Base-by-base conservation (phyloP, 2,329 filamentous ascomycete species). In the Dothidotthia symphoricarpi region DNA sequence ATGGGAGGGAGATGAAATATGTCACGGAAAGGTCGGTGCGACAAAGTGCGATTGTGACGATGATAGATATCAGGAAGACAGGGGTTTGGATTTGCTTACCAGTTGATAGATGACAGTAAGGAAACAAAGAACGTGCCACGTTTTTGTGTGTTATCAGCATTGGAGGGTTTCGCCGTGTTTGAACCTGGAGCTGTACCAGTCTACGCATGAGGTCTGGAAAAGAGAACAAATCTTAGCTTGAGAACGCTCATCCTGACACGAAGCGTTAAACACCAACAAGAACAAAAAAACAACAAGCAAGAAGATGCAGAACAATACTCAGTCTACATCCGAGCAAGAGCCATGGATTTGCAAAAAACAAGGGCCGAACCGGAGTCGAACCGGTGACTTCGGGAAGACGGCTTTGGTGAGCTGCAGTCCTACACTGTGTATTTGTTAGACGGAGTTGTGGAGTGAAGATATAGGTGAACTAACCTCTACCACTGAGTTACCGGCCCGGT, bases 141-240 rank as follows among this genome's bases (percentile, higher is more conserved):
- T 53, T 57, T 39, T 49, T 48, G 13, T 55, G 51, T 12, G 43
- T 49, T 2, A 65, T 63, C 22, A 67, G 59, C 8, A 68, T 54
- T 1, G 68, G 68, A 0, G 78, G 14, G 52, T 51, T 19, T 80
- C 74, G 8, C 79, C 76, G 17, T 76, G 37, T 4, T 59, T 51
- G 32, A 68, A 66, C 35, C 71, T 67, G 19, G 71, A 72, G 12
- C 80, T 65, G 41, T 80, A n/a, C n/a, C n/a, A n/a, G n/a, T n/a
- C 75, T 15, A 79, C 70, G 22, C 61, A 66, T n/a, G 64, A 63
- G 28, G 69, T 36, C 29, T 64, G 45, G 39, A 68, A 64, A 2
- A 55, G 40, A 0, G 44, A 43, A 1, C 57, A 56, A 1, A 39
- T 24, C 16, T 50, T 1, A 64, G 44, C 17, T 61, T n/a, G n/a